Conservation (phyloP, 495 filamentous ascomycete genomes). For the Oidiodendron maius region DNA sequence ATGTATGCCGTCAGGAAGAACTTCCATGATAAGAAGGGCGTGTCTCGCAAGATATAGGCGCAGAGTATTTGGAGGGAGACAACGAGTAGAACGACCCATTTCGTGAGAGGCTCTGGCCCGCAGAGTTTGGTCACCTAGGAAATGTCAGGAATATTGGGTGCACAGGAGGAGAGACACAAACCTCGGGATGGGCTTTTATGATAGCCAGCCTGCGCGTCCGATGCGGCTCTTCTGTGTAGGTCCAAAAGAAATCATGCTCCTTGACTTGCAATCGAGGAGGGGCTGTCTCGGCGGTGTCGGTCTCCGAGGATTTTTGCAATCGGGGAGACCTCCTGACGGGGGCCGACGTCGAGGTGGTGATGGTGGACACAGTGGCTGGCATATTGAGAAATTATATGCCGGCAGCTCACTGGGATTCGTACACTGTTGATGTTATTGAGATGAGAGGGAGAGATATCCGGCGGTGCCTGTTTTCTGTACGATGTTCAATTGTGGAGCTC, state of each 20-base stretch:
- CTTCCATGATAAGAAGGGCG: conserved; percentile 71
- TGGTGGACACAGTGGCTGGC: conserved; percentile 18
- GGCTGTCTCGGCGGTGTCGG: background rate
- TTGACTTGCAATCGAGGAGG: conserved; percentile 15
- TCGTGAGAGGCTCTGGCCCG: conserved; percentile 91
- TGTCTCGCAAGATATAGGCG: conserved; percentile 73
- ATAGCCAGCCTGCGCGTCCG: conserved; percentile 84
- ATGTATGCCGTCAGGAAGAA: conserved; percentile 88
- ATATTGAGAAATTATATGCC: conserved; percentile 17
- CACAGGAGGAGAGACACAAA: conserved; percentile 28
- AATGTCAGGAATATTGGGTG: conserved; percentile 4
- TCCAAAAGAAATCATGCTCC: conserved; percentile 66
- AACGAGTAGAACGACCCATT: conserved; percentile 83
- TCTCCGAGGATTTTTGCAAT: conserved; percentile 5
- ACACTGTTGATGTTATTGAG: too few relatives aligned
- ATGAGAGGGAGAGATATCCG: too few relatives aligned
- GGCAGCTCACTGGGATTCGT: background rate
- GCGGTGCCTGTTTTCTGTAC: too few relatives aligned
- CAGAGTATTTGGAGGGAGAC: conserved; percentile 75
- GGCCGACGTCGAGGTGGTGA: conserved; percentile 4
- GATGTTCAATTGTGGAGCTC: too few relatives aligned
- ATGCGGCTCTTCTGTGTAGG: conserved; percentile 97
- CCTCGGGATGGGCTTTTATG: conserved; percentile 98
- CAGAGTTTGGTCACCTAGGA: conserved; percentile 93
- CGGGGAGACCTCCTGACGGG: background rate